phyloP scores from a whole-genome alignment of 768 basidiomycete genomes.

The Tricholoma furcatifolium region DNA sequence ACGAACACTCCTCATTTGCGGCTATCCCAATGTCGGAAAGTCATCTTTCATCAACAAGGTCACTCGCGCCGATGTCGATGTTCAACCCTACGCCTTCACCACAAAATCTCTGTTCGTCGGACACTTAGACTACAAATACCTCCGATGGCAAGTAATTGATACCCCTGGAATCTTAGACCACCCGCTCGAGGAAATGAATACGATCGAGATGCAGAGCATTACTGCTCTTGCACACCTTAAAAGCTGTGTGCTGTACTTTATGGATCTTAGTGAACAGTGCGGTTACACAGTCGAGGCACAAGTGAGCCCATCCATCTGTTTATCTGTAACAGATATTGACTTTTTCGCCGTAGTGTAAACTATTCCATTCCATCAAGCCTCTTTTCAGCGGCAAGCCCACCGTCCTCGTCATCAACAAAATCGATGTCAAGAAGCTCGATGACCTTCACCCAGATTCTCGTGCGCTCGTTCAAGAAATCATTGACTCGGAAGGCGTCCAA shows the following conservation, averaged over 20 bases:
- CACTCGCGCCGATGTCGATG: conserved; percentile 98
- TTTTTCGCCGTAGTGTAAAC: conserved; percentile 73
- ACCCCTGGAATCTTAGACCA: conserved; percentile 98
- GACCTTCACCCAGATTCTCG: conserved; percentile 78
- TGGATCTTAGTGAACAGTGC: conserved; percentile 98
- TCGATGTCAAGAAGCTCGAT: conserved; percentile 87
- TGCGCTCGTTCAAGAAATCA: conserved; percentile 84
- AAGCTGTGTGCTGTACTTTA: conserved; percentile 93
- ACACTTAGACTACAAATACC: conserved; percentile 98
- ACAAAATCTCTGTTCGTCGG: conserved; percentile 99
- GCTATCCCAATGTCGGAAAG: conserved; percentile 99
- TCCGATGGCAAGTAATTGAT: conserved; percentile 99
- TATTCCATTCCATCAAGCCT: conserved; percentile 99
- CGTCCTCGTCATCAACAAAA: conserved; percentile 96
- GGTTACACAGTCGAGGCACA: conserved; percentile 97
- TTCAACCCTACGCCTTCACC: conserved; percentile 99
- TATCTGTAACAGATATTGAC: not conserved
- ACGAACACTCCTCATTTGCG: conserved; percentile 94
- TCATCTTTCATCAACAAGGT: conserved; percentile 99
- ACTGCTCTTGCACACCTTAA: conserved; percentile 97
- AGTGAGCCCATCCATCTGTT: conserved; percentile 40
- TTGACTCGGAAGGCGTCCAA: conserved; percentile 66
- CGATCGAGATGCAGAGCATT: conserved; percentile 99
- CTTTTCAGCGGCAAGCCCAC: conserved; percentile 93
- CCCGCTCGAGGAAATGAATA: conserved; percentile 99